These are phyloP conservation scores for Nannizziopsis arthrosporioides DNA, from an alignment of 2,329 filamentous ascomycete species.

Conservation along the genomic window DNA sequence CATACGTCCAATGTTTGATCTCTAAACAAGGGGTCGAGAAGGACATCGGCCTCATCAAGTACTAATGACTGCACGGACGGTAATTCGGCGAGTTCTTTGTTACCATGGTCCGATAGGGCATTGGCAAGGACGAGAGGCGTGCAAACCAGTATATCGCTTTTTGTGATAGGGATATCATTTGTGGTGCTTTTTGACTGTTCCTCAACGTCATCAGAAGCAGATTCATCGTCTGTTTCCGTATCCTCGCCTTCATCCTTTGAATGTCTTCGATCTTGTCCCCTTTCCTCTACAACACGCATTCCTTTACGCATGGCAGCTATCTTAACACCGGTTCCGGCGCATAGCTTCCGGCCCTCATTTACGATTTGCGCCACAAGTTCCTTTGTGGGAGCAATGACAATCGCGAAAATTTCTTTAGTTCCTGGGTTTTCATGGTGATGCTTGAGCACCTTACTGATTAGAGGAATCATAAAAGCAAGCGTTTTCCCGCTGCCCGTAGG, in stretches of 20 bases:
- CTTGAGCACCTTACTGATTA: conserved; percentile 63
- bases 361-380: conserved; percentile 74
- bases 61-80: conserved; percentile 62
- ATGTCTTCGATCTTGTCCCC: conserved; percentile 29
- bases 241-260: conserved; percentile 30
- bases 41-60: conserved; percentile 88
- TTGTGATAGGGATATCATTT: conserved; percentile 40
- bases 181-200: conserved; percentile 15
- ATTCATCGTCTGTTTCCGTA: conserved; percentile 21
- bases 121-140: conserved; percentile 71
- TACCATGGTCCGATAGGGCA: conserved; percentile 46
- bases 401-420: conserved; percentile 51
- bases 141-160: conserved; percentile 67
- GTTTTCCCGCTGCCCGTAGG: conserved; percentile 97
- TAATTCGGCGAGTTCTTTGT: conserved; percentile 40
- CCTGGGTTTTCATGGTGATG: conserved; percentile 40
- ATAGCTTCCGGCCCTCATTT: conserved; percentile 71
- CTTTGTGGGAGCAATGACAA: conserved; percentile 67
- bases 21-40: conserved; percentile 80
- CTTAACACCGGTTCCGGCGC: conserved; percentile 62
- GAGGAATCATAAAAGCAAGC: conserved; percentile 77
- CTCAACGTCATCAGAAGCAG: conserved; percentile 7
- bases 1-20: conserved; percentile 79
- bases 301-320: conserved; percentile 76
- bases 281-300: conserved; percentile 53